These are phyloP conservation scores for Chytriomyces hyalinus DNA, from an alignment of 192 early-diverging fungal genomes.

Conservation along the genomic window DNA sequence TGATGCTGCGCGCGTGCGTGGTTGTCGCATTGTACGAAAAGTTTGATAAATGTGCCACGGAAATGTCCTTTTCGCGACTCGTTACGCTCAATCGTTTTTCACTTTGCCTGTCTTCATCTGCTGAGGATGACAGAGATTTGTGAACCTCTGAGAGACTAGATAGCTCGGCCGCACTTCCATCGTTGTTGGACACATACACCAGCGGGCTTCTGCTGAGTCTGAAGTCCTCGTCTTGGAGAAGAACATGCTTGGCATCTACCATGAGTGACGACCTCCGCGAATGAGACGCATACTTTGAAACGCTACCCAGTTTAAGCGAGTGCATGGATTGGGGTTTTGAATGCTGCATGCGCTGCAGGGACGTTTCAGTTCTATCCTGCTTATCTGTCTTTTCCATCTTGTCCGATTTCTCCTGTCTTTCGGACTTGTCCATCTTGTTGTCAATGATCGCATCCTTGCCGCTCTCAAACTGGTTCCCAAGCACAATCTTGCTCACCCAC, in stretches of 20 bases:
- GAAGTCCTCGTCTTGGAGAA: neutral
- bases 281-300: no score
- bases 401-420: neutral
- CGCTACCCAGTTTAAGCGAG: neutral
- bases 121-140: neutral
- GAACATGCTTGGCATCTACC: neutral
- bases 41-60: no score
- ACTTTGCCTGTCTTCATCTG: neutral
- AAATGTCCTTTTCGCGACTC: no score
- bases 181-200: neutral
- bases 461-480: neutral
- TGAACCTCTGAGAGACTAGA: neutral
- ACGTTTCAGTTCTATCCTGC: neutral
- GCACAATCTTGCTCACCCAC: constrained; percentile 23
- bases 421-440: neutral
- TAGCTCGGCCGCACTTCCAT: neutral
- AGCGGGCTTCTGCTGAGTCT: constrained; percentile 8
- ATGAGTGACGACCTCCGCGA: neutral
- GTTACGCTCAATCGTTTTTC: no score
- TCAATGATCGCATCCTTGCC: neutral
- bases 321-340: neutral
- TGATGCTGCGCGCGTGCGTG: neutral
- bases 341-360: neutral
- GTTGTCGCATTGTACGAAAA: neutral
- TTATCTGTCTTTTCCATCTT: no score